Conservation (phyloP, 192 early-diverging fungal species). For the Bifiguratus adelaidae region DNA sequence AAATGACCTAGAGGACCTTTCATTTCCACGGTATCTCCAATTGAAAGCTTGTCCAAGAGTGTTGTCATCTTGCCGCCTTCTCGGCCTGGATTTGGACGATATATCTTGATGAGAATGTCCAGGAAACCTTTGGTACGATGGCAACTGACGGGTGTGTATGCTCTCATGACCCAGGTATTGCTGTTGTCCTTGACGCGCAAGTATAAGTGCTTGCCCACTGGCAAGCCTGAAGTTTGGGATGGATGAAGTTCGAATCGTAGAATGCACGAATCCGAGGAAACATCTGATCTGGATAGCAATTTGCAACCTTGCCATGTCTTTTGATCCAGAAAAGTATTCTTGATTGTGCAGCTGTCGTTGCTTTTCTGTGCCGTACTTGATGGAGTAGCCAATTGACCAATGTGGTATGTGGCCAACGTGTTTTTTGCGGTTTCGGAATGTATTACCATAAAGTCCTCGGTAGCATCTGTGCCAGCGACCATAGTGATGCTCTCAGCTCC, state of each 20-base stretch:
- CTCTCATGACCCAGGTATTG: constrained; percentile 56
- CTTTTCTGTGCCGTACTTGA: not conserved
- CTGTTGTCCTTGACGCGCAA: constrained; percentile 34
- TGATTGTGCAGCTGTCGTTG: no score
- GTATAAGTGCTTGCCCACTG: constrained; percentile 47
- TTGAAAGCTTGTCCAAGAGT: constrained; percentile 48
- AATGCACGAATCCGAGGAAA: constrained; percentile 31
- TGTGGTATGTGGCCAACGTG: constrained; percentile 50
- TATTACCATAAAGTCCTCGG: constrained; percentile 86
- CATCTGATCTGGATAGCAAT: constrained; percentile 17
- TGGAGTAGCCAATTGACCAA: constrained; percentile 47
- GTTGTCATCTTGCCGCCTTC: constrained; percentile 48
- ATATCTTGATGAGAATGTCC: constrained; percentile 77
- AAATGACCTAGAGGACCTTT: constrained; percentile 77
- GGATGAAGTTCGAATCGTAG: constrained; percentile 41
- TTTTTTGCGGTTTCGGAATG: constrained; percentile 79
- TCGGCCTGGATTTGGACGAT: constrained; percentile 29
- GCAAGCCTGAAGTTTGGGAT: constrained; percentile 43
- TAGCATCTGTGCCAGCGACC: constrained; percentile 70
- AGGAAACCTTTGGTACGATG: constrained; percentile 50
- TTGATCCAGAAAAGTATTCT: constrained; percentile 17
- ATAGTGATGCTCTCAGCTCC: constrained; percentile 80
- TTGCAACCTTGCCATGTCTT: constrained; percentile 24
- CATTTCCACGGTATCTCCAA: constrained; percentile 66
- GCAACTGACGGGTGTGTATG: constrained; percentile 68